These are phyloP conservation scores for Margaritispora aquatica DNA, from an alignment of 495 filamentous ascomycete genomes.

Conservation along the genomic window DNA sequence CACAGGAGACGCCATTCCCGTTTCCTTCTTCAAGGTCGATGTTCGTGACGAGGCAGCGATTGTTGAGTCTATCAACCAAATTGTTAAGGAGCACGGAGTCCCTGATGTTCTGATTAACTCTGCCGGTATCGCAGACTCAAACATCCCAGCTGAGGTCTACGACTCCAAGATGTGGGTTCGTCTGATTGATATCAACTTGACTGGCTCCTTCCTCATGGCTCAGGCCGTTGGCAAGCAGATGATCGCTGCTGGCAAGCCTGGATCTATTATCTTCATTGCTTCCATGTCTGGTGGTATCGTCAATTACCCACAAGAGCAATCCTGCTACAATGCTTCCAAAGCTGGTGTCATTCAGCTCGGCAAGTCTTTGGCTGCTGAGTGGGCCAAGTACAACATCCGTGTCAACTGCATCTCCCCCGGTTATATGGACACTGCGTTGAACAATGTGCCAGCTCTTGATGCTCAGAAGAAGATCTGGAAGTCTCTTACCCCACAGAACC, in stretches of 20 bases:
- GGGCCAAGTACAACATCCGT: constrained; percentile 67
- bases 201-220: constrained; percentile 61
- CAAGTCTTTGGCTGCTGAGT: constrained; percentile 73
- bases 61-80: constrained; percentile 51
- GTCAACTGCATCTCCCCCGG: constrained; percentile 73
- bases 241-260: constrained; percentile 58
- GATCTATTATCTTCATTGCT: constrained; percentile 66
- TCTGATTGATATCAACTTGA: constrained; percentile 72
- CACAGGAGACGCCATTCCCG: constrained; percentile 51
- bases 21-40: constrained; percentile 72
- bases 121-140: constrained; percentile 76
- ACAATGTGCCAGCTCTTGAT: constrained; percentile 65
- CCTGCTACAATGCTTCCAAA: constrained; percentile 76
- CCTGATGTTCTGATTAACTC: constrained; percentile 75
- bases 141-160: constrained; percentile 55
- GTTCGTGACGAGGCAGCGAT: constrained; percentile 62
- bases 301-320: constrained; percentile 75
- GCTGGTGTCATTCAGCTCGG: constrained; percentile 70
- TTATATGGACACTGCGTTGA: constrained; percentile 75
- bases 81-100: constrained; percentile 53
- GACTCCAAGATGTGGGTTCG: constrained; percentile 55
- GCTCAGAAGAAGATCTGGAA: constrained; percentile 78
- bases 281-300: constrained; percentile 76
- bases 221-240: constrained; percentile 59
- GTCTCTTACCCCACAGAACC: constrained; percentile 61